phyloP scores from a whole-genome alignment of 129 eudicot genomes.

The Flaveria robusta region DNA sequence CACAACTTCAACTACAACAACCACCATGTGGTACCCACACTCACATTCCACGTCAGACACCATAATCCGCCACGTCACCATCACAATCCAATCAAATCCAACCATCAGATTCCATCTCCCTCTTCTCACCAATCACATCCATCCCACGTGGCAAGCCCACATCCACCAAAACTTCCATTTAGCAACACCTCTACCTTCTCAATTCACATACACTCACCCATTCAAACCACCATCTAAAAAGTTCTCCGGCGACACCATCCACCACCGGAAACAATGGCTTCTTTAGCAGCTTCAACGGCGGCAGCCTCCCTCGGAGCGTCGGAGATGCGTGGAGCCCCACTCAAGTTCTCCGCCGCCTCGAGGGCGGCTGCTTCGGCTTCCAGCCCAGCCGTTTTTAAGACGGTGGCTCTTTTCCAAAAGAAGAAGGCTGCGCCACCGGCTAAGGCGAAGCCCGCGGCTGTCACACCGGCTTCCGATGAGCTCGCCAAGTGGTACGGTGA shows the following conservation, averaged over 20 bases:
- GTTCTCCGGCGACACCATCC: not conserved
- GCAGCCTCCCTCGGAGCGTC: conserved; percentile 30
- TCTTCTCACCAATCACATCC: conserved; percentile 50
- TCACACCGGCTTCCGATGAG: conserved; percentile 74
- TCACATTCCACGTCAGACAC: conserved; percentile 25
- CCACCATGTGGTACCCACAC: not conserved
- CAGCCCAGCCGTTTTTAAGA: conserved; percentile 46
- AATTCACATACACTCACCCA: conserved; percentile 26
- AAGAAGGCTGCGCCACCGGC: conserved; percentile 82
- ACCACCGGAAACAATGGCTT: conserved; percentile 55
- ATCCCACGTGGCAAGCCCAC: conserved; percentile 61
- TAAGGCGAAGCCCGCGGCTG: conserved; percentile 60
- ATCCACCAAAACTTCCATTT: conserved; percentile 69
- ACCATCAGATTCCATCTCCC: conserved; percentile 60
- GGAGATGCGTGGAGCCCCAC: too few species aligned
- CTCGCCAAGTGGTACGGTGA: conserved; percentile 99
- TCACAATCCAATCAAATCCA: conserved; percentile 40
- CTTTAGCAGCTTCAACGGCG: conserved; percentile 54
- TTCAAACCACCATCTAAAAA: conserved; percentile 6
- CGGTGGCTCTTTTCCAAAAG: conserved; percentile 84
- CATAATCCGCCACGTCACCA: conserved; percentile 56
- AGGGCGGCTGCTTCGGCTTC: conserved; percentile 54
- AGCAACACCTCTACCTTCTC: conserved; percentile 30
- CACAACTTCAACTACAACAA: conserved; percentile 29
- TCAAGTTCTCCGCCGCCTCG: conserved; percentile 23